A percentile compares a stretch with the other conserved stretches of the same genome.
Evolutionary conservation across 2,329 filamentous ascomycete species (phyloP).

Genomic region (Botrytis sinoallii): DNA sequence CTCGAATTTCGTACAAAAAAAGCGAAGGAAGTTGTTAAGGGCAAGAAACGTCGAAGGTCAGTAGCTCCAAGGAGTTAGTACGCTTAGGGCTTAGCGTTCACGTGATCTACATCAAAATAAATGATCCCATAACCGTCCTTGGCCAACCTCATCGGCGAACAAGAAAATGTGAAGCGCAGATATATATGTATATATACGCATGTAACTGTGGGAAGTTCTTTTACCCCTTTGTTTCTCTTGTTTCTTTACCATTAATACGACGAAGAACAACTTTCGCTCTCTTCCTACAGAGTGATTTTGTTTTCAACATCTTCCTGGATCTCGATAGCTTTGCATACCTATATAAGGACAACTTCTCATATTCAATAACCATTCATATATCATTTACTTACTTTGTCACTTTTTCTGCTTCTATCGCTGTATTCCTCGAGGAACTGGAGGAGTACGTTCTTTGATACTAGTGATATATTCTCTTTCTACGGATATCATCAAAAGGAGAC

Average conservation of each 20-base stretch:
- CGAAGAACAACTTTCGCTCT: neutral
- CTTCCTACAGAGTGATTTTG: neutral
- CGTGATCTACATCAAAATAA: neutral
- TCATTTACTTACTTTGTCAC: neutral
- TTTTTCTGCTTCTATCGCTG: neutral
- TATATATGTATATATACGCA: too few species aligned
- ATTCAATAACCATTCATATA: neutral
- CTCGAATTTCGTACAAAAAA: conserved; percentile 17
- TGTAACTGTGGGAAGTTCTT: neutral
- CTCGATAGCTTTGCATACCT: neutral
- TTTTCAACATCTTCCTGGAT: neutral
- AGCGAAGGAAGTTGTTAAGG: conserved; percentile 13
- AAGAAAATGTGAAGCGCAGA: neutral
- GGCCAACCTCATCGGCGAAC: neutral
- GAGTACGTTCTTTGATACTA: too few species aligned
- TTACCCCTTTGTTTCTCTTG: neutral
- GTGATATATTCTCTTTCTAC: neutral
- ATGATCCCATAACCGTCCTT: neutral
- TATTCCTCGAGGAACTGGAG: neutral
- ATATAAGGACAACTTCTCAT: neutral
- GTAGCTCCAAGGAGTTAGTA: conserved; percentile 4
- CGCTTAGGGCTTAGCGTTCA: neutral
- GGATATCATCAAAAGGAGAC: neutral
- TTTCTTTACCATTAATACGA: neutral
- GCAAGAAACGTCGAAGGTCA: conserved; percentile 11